phyloP scores from a whole-genome alignment of 306 rosid species.

The Dalbergia cultrata region DNA sequence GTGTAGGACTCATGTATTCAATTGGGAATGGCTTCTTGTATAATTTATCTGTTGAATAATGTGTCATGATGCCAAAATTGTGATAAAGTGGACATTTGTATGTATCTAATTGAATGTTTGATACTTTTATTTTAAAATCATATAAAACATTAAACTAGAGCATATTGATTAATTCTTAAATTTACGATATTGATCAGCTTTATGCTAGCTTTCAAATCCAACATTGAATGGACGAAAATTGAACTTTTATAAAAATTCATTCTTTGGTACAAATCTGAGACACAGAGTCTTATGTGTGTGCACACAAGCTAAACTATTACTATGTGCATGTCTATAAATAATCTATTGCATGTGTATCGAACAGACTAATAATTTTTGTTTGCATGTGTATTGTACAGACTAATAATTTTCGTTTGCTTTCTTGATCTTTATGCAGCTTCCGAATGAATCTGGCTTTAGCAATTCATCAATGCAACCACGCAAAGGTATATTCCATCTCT shows the following conservation, averaged over 20 bases:
- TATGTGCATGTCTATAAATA: background rate
- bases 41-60: background rate
- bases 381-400: background rate
- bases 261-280: background rate
- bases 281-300: background rate
- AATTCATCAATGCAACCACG: slow-evolving; percentile 76
- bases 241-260: background rate
- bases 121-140: background rate
- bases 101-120: slow-evolving; percentile 3
- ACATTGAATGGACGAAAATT: slow-evolving; percentile 24
- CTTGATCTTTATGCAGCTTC: slow-evolving; percentile 59
- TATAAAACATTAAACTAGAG: background rate
- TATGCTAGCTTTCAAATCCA: background rate
- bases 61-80: background rate
- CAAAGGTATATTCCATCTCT: slow-evolving; percentile 62
- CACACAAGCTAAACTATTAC: background rate
- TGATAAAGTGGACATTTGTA: background rate
- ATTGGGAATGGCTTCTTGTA: background rate
- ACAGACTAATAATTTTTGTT: too few relatives aligned
- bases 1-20: background rate
- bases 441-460: slow-evolving; percentile 80
- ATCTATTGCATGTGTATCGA: background rate
- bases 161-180: background rate
- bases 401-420: slow-evolving; percentile 31
- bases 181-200: background rate